Conservation (phyloP, 2,329 filamentous ascomycete genomes). For the Penicillium sp. region DNA sequence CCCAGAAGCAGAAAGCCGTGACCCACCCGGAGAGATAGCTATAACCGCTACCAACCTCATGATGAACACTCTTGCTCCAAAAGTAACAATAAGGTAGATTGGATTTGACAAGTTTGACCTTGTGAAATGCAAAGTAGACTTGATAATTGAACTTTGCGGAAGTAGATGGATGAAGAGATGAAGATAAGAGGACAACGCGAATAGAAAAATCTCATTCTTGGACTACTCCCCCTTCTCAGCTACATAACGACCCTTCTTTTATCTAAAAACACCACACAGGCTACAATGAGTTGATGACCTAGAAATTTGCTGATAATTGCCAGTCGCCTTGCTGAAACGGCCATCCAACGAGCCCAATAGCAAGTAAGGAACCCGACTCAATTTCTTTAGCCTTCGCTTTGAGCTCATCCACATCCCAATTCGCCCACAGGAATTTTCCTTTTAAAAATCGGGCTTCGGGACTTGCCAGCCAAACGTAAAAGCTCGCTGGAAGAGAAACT, state of each 20-base stretch:
- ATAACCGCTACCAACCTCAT: not conserved
- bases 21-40: not conserved
- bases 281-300: not conserved
- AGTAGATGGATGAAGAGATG: no score
- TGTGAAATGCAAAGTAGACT: no score
- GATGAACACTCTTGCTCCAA: not conserved
- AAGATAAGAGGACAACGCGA: not conserved
- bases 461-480: conserved; percentile 54
- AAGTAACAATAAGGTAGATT: not conserved
- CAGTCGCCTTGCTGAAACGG: conserved; percentile 13
- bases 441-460: conserved; percentile 56
- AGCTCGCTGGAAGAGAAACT: conserved; percentile 47
- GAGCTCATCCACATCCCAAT: conserved; percentile 61
- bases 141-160: no score
- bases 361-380: conserved; percentile 2
- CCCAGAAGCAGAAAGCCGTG: not conserved
- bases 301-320: not conserved
- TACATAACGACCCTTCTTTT: not conserved
- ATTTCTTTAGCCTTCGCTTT: conserved; percentile 48
- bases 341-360: conserved; percentile 16
- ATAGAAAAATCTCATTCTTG: not conserved
- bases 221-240: not conserved
- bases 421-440: conserved; percentile 55
- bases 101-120: no score
- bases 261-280: not conserved